These are phyloP conservation scores for Ascochyta viciae-villosae DNA, from an alignment of 2,329 filamentous ascomycete species.

Conservation along the genomic window DNA sequence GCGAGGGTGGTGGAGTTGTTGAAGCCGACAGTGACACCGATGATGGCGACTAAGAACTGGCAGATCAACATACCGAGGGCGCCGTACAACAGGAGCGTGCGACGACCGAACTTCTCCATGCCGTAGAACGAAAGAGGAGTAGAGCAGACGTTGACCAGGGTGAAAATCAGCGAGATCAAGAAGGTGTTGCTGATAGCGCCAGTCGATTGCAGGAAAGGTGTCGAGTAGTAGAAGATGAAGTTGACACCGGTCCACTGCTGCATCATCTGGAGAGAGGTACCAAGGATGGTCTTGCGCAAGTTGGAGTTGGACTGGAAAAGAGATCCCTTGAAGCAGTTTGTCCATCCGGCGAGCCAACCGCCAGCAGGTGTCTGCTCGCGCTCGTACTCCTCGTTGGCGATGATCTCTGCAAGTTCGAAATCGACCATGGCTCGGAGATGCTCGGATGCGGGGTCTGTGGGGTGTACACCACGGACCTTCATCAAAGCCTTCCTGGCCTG, in stretches of 20 bases:
- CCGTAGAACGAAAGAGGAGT: conserved; percentile 74
- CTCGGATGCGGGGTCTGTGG: conserved; percentile 8
- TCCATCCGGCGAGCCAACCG: conserved; percentile 47
- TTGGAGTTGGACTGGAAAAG: conserved; percentile 40
- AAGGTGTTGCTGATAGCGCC: conserved; percentile 56
- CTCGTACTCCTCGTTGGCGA: conserved; percentile 75
- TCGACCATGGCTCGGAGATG: conserved; percentile 44
- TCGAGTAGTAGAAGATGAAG: conserved; percentile 48
- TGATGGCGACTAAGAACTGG: conserved; percentile 41
- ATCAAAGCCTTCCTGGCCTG: conserved; percentile 67
- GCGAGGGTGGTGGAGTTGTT: conserved; percentile 22
- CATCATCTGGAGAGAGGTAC: conserved; percentile 69
- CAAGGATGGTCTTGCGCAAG: conserved; percentile 48
- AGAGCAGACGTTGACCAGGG: conserved; percentile 75
- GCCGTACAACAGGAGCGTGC: conserved; percentile 73
- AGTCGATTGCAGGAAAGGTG: conserved; percentile 31
- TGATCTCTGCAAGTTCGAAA: conserved; percentile 65
- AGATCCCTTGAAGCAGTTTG: conserved; percentile 19
- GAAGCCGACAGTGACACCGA: conserved; percentile 29
- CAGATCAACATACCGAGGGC: conserved; percentile 69
- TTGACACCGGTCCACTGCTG: conserved; percentile 68
- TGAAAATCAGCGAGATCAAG: conserved; percentile 73
- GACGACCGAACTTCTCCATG: conserved; percentile 77
- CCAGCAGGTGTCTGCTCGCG: conserved; percentile 64
- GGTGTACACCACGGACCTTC: conserved; percentile 60